Evolutionary conservation across 805 yeast species (phyloP).

Genomic region (Hanseniaspora meyeri): DNA sequence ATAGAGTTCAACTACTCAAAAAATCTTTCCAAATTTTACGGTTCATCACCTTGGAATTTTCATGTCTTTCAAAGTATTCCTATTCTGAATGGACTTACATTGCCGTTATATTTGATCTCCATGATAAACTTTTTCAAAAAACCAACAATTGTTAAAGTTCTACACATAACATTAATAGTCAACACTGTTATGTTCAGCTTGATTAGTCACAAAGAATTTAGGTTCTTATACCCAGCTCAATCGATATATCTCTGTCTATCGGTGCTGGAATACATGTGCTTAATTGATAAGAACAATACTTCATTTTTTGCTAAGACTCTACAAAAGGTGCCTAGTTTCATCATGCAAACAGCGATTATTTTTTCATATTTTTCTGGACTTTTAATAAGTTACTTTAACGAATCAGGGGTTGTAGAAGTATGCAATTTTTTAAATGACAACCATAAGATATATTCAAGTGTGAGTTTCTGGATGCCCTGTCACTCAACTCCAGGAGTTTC

Average conservation of each 20-base stretch:
- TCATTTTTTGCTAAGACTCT: not conserved
- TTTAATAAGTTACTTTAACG: slow-evolving; percentile 59
- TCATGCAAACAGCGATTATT: not conserved
- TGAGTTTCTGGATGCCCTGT: slow-evolving; percentile 88
- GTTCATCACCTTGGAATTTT: slow-evolving; percentile 72
- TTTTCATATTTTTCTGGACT: slow-evolving; percentile 18
- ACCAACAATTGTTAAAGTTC: slow-evolving; percentile 8
- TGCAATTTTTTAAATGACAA: slow-evolving; percentile 37
- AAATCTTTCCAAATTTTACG: slow-evolving; percentile 70
- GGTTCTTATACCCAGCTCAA: slow-evolving; percentile 76
- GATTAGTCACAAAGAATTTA: slow-evolving; percentile 76
- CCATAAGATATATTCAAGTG: slow-evolving; percentile 32
- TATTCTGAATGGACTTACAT: slow-evolving; percentile 48
- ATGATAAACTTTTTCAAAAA: slow-evolving; percentile 14
- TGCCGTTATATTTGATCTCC: slow-evolving; percentile 45
- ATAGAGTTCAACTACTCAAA: slow-evolving; percentile 65
- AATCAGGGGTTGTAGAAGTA: slow-evolving; percentile 71
- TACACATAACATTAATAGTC: slow-evolving; percentile 28
- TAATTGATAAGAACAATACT: slow-evolving; percentile 9
- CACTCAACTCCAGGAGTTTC: slow-evolving; percentile 96
- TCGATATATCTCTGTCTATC: slow-evolving; percentile 53
- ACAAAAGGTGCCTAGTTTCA: not conserved
- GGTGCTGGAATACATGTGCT: slow-evolving; percentile 29
- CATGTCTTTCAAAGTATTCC: slow-evolving; percentile 78
- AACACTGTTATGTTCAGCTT: slow-evolving; percentile 49